Conservation (phyloP, 495 filamentous ascomycete genomes). For the Rostrohypoxylon terebratum region DNA sequence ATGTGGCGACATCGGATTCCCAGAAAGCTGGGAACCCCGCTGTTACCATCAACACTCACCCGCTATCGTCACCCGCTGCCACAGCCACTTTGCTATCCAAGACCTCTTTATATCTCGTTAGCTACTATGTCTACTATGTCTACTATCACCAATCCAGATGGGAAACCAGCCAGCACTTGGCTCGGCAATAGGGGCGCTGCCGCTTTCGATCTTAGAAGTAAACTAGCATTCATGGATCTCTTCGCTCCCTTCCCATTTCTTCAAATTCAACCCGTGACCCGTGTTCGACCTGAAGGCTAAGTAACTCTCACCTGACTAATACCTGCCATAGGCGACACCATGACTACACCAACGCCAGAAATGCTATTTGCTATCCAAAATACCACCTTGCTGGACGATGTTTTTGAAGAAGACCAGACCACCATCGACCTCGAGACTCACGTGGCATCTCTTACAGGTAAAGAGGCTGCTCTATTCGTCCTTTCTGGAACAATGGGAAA, state of each 20-base stretch:
- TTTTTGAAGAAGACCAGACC: constrained; percentile 83
- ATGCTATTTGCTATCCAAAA: constrained; percentile 78
- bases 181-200: constrained; percentile 57
- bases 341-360: constrained; percentile 83
- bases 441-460: constrained; percentile 75
- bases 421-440: constrained; percentile 78
- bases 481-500: constrained; percentile 94
- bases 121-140: constrained; percentile 8
- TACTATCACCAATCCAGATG: constrained; percentile 5
- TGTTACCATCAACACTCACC: constrained; percentile 4
- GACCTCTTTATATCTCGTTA: constrained; percentile 19
- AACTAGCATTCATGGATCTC: constrained; percentile 20
- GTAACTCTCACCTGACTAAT: neutral
- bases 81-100: neutral
- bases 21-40: constrained; percentile 33
- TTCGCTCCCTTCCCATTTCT: neutral
- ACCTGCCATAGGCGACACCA: constrained; percentile 71
- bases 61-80: neutral
- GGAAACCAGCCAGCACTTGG: constrained; percentile 46
- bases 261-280: neutral
- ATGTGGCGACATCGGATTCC: constrained; percentile 24
- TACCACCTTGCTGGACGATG: constrained; percentile 79
- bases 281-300: neutral
- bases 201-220: constrained; percentile 59
- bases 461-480: constrained; percentile 80